Base-by-base conservation (phyloP, 2,329 filamentous ascomycete genomes). In the Aspergillus ustus region DNA sequence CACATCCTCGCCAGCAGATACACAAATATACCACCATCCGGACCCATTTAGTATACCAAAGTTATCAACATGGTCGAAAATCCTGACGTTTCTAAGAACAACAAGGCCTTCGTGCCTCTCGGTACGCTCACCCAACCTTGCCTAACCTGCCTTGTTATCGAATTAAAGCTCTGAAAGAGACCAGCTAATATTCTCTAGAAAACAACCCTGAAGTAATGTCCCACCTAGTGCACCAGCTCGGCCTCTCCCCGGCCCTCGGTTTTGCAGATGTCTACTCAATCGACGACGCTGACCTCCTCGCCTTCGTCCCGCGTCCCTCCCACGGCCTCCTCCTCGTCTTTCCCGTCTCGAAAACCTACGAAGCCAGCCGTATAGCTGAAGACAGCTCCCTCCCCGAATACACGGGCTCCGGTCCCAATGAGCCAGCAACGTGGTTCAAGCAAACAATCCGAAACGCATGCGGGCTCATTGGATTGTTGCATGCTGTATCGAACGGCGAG, bases 361-460 rank as follows among this genome's bases (percentile, higher is more conserved):
- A 97, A 79, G 85, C 84, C 63, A 87, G 89, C 73, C 90, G 93
- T 34, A 76, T 85, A 60, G 82, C 86, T 48, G 93, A 97, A 81
- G 93, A 97, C 78, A 80, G 81, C 54, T 75, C 83, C 22, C 80
- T 81, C 46, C 67, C 80, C 2, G 85, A 88, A 44, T 97, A 97
- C 80, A 74, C 76, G 0, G 90, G 89, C 48, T 83, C 82, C 19
- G 93, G 93, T 1, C 78, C 84, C 0, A 73, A 71, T 0, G 92
- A 97, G 73, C 89, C 91, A 5, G 91, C 97, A 0, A 72, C 96
- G 7, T 99, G 94, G 95, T 98, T 93, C 84, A 91, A 87, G 69
- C 94, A 98, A 81, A 98, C 93, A 0, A 97, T 98, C 70, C 86
- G 91, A 63, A 96, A 98, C 75, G 92, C 94, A 0, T 98, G 94